Evolutionary conservation across 176 grass and related monocot genomes (phyloP).

Genomic region (Luzula sylvatica): DNA sequence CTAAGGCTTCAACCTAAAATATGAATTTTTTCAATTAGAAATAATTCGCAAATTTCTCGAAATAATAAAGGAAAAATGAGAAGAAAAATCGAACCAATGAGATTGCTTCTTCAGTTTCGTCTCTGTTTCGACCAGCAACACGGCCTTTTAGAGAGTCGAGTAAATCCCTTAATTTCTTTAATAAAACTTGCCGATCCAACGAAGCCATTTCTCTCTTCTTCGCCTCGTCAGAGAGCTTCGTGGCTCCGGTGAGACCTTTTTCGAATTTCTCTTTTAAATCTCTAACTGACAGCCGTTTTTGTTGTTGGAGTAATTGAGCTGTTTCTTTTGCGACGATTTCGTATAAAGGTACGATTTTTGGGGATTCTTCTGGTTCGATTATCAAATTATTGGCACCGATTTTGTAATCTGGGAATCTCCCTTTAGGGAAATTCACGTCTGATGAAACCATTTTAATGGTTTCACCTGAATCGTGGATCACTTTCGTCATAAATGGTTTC

Average conservation of each 20-base stretch:
- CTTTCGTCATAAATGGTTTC: conserved; percentile 45
- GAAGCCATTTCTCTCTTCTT: conserved; percentile 87
- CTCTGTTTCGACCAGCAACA: conserved; percentile 89
- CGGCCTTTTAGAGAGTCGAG: conserved; percentile 78
- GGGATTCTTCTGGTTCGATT: conserved; percentile 62
- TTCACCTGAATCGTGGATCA: conserved; percentile 59
- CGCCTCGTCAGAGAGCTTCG: conserved; percentile 78
- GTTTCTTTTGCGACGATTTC: conserved; percentile 95
- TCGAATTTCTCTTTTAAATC: conserved; percentile 96
- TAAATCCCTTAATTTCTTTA: conserved; percentile 95
- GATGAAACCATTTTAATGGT: conserved; percentile 50
- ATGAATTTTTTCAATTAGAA: conserved; percentile 7
- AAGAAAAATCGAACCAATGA: conserved; percentile 52
- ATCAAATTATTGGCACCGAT: conserved; percentile 74
- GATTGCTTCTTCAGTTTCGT: conserved; percentile 94
- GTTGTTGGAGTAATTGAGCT: conserved; percentile 66
- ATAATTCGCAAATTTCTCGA: conserved; percentile 1
- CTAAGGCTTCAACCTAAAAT: conserved; percentile 73
- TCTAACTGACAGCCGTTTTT: conserved; percentile 68
- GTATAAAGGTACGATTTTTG: conserved; percentile 51
- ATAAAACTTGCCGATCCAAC: conserved; percentile 80
- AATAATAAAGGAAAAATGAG: neutral
- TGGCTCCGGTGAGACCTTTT: conserved; percentile 57
- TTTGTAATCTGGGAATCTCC: conserved; percentile 70
- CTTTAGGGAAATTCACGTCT: conserved; percentile 77